Base-by-base conservation (phyloP, 176 grass and related monocot species). In the Neostapfia colusana region DNA sequence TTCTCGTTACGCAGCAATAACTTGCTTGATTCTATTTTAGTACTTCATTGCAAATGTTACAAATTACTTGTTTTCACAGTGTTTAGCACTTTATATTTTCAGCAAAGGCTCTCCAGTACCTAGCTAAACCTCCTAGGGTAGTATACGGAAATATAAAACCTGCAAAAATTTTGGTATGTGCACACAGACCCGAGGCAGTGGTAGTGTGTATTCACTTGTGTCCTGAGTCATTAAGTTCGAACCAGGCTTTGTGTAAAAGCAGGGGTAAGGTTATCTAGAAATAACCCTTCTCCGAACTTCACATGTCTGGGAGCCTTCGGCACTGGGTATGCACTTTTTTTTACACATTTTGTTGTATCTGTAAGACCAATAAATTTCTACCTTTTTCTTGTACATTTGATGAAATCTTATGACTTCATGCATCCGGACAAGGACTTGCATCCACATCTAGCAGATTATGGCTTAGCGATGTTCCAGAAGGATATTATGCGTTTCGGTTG, bases 121-220 rank as follows among this genome's bases (percentile, higher is more conserved):
- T n/a, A n/a, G n/a, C 63, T 98, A 59, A 82, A 92, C 67, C 69
- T 37, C 57, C 69, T 80, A 75, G 89, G 73, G 86, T 94, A 77
- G 86, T 98, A 74, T 91, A 98, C 75, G 88, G 95, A 70, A 91
- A 98, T 80, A 78, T 98, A 79, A 98, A 98, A 72, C 95, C 91
- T 61, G 92, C 95, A 74, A 98, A 98, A 82, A 94, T 98, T 83
- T 90, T 98, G 87, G 91, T 98, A 98, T 77, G 61, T 81, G 40
- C 69, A n/a, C n/a, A n/a, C n/a, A n/a, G n/a, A n/a, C n/a, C n/a
- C n/a, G n/a, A n/a, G n/a, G n/a, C n/a, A n/a, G n/a, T n/a, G n/a
- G n/a, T n/a, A n/a, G n/a, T n/a, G n/a, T n/a, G n/a, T n/a, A n/a
- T n/a, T n/a, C n/a, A n/a, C n/a, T n/a, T n/a, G n/a, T n/a, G n/a